A percentile compares a stretch with the other conserved stretches of the same genome.
Evolutionary conservation across 2,329 filamentous ascomycete genomes (phyloP).

Genomic region (Thelonectria blattea): DNA sequence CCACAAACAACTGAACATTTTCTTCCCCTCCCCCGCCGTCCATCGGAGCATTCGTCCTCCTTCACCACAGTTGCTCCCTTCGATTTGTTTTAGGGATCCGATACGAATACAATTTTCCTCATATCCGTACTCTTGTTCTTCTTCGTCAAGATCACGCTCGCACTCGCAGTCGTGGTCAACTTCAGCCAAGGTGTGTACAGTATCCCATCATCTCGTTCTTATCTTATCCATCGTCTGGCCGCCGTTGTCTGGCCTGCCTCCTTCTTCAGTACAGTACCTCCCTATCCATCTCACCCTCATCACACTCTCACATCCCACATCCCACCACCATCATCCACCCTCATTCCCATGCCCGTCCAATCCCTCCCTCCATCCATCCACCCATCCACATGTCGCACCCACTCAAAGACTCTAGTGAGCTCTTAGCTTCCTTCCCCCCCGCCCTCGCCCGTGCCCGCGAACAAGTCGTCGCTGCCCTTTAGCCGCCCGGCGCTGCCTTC

Average conservation of each 20-base stretch:
- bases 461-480: slow-evolving; percentile 30
- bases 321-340: not conserved
- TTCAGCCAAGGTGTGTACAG: not conserved
- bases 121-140: not conserved
- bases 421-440: slow-evolving; percentile 20
- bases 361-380: slow-evolving; percentile 3
- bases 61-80: not conserved
- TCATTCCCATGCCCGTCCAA: not conserved
- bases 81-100: too few relatives aligned
- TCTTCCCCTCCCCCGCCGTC: too few relatives aligned
- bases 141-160: not conserved
- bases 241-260: too few relatives aligned
- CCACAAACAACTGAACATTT: too few relatives aligned
- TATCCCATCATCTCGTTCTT: not conserved
- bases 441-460: slow-evolving; percentile 9
- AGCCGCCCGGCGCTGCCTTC: slow-evolving; percentile 35
- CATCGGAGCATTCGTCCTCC: not conserved
- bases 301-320: slow-evolving; percentile 6
- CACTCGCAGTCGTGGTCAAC: not conserved
- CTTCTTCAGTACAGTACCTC: too few relatives aligned
- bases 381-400: not conserved
- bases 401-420: not conserved
- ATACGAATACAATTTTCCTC: not conserved
- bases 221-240: not conserved
- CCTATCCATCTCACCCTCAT: not conserved